These are phyloP conservation scores for Neolecta irregularis DNA, from an alignment of 1,139 yeast genomes.

Conservation along the genomic window DNA sequence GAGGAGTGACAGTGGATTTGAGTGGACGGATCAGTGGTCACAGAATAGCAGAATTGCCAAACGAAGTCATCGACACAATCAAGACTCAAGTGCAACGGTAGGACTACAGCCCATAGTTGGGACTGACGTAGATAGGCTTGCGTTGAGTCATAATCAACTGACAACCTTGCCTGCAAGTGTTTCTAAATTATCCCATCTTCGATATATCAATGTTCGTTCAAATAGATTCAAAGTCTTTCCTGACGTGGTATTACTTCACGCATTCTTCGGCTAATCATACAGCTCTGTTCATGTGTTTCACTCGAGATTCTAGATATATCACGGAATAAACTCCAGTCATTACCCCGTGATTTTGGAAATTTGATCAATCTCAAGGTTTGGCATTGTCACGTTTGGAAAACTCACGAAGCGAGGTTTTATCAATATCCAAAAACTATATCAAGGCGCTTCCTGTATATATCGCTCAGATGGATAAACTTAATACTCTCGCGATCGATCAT, in stretches of 20 bases:
- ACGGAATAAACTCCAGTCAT: constrained; percentile 35
- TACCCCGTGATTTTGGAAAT: constrained; percentile 30
- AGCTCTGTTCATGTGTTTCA: constrained; percentile 27
- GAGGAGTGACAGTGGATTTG: constrained; percentile 16
- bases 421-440: constrained; percentile 48
- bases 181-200: constrained; percentile 32
- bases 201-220: constrained; percentile 51
- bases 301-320: constrained; percentile 60
- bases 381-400: constrained; percentile 25
- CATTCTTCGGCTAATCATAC: not conserved
- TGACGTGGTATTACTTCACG: constrained; percentile 21
- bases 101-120: not conserved
- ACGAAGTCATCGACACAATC: constrained; percentile 29
- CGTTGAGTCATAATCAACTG: constrained; percentile 12
- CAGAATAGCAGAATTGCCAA: constrained; percentile 25
- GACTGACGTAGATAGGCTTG: constrained; percentile 7
- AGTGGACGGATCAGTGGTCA: constrained; percentile 27
- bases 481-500: constrained; percentile 52
- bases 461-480: constrained; percentile 37
- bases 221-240: constrained; percentile 46
- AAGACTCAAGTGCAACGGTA: constrained; percentile 33
- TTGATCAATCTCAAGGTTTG: constrained; percentile 24
- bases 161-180: constrained; percentile 19
- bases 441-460: constrained; percentile 42
- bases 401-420: no score